Evolutionary conservation across 768 basidiomycete genomes (phyloP).

Genomic region (Mycena latifolia): DNA sequence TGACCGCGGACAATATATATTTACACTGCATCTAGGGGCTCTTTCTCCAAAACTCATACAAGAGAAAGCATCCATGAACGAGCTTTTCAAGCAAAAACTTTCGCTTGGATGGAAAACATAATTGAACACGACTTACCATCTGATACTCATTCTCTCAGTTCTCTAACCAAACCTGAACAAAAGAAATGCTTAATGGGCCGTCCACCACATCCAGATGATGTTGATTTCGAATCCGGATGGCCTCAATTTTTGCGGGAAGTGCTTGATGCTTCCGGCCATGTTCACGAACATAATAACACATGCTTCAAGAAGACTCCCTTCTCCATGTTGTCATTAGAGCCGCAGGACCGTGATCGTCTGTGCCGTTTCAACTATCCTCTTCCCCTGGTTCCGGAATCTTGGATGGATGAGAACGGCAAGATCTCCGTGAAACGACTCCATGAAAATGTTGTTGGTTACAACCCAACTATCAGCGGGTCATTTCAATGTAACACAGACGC

Average conservation of each 20-base stretch:
- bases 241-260: conserved; percentile 10
- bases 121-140: conserved; percentile 5
- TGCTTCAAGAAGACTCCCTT: conserved; percentile 13
- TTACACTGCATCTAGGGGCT: not conserved
- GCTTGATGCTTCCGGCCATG: conserved; percentile 3
- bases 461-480: conserved; percentile 14
- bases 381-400: conserved; percentile 1
- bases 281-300: conserved; percentile 7
- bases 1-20: not conserved
- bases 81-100: conserved; percentile 7
- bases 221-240: not conserved
- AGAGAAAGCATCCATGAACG: conserved; percentile 2
- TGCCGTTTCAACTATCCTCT: conserved; percentile 27
- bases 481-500: conserved; percentile 34
- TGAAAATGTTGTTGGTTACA: conserved; percentile 22
- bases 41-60: conserved; percentile 8
- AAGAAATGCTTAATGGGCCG: not conserved
- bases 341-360: conserved; percentile 21
- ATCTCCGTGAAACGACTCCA: conserved; percentile 16
- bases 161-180: not conserved
- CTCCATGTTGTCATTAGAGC: not conserved
- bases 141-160: not conserved
- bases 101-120: conserved; percentile 19
- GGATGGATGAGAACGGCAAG: conserved; percentile 34
- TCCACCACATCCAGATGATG: conserved; percentile 6